A percentile compares a stretch with the other conserved stretches of the same genome.
These are phyloP conservation scores for Brassica juncea DNA, from an alignment of 345 rosid genomes.

Conservation along the genomic window DNA sequence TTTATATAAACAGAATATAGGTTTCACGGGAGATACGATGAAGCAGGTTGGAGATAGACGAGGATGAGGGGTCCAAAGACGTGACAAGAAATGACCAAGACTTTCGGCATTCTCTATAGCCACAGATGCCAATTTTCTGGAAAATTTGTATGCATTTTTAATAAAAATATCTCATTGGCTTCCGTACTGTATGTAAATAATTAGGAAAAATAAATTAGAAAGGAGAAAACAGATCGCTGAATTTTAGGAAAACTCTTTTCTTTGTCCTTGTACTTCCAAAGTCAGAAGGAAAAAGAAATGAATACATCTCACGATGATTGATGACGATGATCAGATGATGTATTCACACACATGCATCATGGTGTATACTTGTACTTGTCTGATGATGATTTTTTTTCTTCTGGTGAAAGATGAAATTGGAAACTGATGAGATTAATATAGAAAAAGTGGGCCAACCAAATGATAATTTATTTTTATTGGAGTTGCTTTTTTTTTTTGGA, in stretches of 20 bases:
- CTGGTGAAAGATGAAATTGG: not conserved
- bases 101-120: conserved; percentile 28
- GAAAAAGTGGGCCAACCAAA: conserved; percentile 23
- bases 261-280: not conserved
- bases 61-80: conserved; percentile 57
- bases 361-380: not conserved
- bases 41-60: conserved; percentile 57
- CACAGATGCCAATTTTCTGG: conserved; percentile 22
- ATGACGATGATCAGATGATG: not conserved
- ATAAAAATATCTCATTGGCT: conserved; percentile 17
- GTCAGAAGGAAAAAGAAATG: not conserved
- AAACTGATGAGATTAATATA: conserved; percentile 11
- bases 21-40: conserved; percentile 49
- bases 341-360: not conserved
- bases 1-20: conserved; percentile 50
- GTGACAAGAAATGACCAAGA: conserved; percentile 35
- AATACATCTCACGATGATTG: not conserved
- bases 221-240: not conserved
- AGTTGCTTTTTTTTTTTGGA: conserved; percentile 1
- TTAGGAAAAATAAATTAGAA: conserved; percentile 7
- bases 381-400: not conserved
- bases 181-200: conserved; percentile 35
- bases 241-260: conserved; percentile 23
- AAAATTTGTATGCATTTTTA: conserved; percentile 24
- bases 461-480: conserved; percentile 20